Conservation (phyloP, 2,329 filamentous ascomycete species). For the Trichoderma endophyticum region DNA sequence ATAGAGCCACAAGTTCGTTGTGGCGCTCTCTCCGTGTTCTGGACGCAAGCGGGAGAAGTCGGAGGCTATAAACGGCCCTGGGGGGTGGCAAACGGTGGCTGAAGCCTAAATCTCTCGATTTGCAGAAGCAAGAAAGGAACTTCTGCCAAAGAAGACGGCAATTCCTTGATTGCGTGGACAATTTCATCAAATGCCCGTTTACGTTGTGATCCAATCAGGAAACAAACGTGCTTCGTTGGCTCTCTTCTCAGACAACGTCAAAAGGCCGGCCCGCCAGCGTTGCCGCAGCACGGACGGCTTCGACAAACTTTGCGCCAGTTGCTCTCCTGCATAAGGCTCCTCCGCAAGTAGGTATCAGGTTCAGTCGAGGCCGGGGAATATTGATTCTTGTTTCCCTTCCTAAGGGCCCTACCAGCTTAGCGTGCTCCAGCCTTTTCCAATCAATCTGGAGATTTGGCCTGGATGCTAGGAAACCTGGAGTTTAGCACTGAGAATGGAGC, state of each 20-base stretch:
- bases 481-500: not conserved
- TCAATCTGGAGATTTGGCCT: not conserved
- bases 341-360: not conserved
- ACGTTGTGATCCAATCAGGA: not conserved
- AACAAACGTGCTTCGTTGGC: not conserved
- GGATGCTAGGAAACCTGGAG: not conserved
- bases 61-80: not conserved
- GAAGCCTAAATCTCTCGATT: not conserved
- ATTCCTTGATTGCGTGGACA: not conserved
- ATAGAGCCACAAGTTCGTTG: not conserved
- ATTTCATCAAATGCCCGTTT: not conserved
- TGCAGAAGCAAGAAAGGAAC: not conserved
- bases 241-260: not conserved
- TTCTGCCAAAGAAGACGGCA: not conserved
- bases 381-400: not conserved
- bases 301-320: conserved; percentile 8
- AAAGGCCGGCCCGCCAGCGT: not conserved
- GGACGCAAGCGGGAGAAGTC: conserved; percentile 4
- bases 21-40: not conserved
- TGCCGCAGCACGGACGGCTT: not conserved
- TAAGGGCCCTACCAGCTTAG: not conserved
- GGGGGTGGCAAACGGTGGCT: not conserved
- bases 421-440: conserved; percentile 4
- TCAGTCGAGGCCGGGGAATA: conserved; percentile 6
- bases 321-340: conserved; percentile 2